Percentiles rank a stretch among this genome's conserved stretches.
Conservation (phyloP, 139 green algal species). For the Trebouxia sp. region DNA sequence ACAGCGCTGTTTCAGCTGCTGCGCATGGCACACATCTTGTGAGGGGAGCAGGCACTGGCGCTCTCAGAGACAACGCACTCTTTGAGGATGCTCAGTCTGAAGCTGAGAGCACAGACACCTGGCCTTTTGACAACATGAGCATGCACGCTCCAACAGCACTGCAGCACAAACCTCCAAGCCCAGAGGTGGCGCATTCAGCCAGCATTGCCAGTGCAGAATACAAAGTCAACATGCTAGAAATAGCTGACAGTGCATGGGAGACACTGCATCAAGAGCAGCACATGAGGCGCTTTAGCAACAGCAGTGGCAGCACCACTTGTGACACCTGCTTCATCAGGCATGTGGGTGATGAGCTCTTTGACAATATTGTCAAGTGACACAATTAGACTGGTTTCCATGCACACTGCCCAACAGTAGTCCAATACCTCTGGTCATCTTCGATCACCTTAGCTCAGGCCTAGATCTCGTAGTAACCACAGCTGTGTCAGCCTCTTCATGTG, state of each 20-base stretch:
- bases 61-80: not conserved
- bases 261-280: not conserved
- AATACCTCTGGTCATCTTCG: too few relatives aligned
- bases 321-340: conserved; percentile 10
- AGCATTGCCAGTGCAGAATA: not conserved
- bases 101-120: conserved; percentile 1
- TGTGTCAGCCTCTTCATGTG: too few relatives aligned
- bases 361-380: not conserved
- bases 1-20: not conserved
- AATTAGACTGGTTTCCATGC: too few relatives aligned
- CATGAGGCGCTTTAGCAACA: not conserved
- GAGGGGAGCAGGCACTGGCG: not conserved
- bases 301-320: conserved; percentile 4
- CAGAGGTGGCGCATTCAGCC: not conserved
- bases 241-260: conserved; percentile 17
- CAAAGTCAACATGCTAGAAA: not conserved
- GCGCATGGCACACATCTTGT: not conserved
- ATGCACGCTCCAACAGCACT: not conserved
- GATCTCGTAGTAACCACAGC: too few relatives aligned
- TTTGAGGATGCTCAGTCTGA: not conserved
- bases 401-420: too few relatives aligned
- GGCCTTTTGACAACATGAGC: conserved; percentile 15
- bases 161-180: not conserved
- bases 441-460: too few relatives aligned
- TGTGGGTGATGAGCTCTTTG: conserved; percentile 17